phyloP scores from a whole-genome alignment of 2,329 filamentous ascomycete genomes.

The Chrysoporthe puriensis region DNA sequence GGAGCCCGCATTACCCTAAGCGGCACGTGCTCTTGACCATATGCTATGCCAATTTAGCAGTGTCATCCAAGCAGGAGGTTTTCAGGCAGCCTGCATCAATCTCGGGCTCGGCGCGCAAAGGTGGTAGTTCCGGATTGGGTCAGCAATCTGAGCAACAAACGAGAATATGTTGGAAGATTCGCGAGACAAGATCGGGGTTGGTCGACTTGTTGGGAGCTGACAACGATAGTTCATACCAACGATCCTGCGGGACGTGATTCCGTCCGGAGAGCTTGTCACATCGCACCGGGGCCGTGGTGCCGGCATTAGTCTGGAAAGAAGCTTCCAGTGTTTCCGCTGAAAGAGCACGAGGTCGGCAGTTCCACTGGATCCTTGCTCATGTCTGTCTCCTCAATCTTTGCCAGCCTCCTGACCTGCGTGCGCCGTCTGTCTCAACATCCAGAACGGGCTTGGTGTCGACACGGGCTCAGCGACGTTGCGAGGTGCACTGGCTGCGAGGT shows the following conservation, averaged over 20 bases:
- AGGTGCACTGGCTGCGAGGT: not conserved
- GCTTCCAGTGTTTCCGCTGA: not conserved
- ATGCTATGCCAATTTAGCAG: too few relatives aligned
- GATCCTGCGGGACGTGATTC: not conserved
- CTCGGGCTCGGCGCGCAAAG: too few relatives aligned
- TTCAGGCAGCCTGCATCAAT: too few relatives aligned
- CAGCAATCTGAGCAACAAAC: too few relatives aligned
- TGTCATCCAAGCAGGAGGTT: too few relatives aligned
- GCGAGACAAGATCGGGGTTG: not conserved
- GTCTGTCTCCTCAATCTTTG: not conserved
- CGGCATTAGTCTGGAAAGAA: not conserved
- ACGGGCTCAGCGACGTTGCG: not conserved
- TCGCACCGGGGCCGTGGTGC: not conserved
- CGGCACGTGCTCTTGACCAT: too few relatives aligned
- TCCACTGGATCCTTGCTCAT: not conserved
- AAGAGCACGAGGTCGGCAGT: not conserved
- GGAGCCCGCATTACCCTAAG: too few relatives aligned
- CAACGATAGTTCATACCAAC: not conserved
- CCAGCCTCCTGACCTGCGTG: not conserved
- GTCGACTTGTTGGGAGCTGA: not conserved
- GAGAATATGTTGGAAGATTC: not conserved
- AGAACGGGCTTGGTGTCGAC: not conserved
- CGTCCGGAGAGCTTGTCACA: not conserved
- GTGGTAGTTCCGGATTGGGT: too few relatives aligned
- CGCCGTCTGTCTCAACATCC: not conserved